A percentile compares a stretch with the other conserved stretches of the same genome.
phyloP scores from a whole-genome alignment of 805 yeast species.

The Lipomyces sp. region DNA sequence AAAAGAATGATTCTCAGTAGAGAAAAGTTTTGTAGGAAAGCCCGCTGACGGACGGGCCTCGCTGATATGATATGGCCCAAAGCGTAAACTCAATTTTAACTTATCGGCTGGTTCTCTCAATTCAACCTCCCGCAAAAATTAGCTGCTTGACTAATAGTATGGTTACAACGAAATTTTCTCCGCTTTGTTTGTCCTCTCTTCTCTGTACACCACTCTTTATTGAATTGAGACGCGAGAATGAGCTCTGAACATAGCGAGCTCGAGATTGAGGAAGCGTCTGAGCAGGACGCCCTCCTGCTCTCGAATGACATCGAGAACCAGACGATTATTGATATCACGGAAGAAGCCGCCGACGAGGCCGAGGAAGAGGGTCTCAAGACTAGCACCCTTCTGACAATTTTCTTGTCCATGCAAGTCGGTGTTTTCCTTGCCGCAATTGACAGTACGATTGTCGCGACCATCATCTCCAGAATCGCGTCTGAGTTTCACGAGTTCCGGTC shows the following conservation, averaged over 20 bases:
- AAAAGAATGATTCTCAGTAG: too few relatives aligned
- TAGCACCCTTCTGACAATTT: slow-evolving; percentile 11
- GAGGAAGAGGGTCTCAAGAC: slow-evolving; percentile 12
- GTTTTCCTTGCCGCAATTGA: slow-evolving; percentile 51
- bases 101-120: too few relatives aligned
- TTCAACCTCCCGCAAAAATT: too few relatives aligned
- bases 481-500: slow-evolving; percentile 53
- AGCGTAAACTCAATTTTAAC: too few relatives aligned
- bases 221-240: too few relatives aligned
- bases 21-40: too few relatives aligned
- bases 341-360: slow-evolving; percentile 17
- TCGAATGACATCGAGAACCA: not conserved
- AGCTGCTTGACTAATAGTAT: too few relatives aligned
- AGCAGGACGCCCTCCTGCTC: not conserved
- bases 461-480: slow-evolving; percentile 55
- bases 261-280: not conserved
- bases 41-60: too few relatives aligned
- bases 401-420: slow-evolving; percentile 37
- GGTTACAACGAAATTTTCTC: too few relatives aligned
- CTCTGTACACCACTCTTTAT: too few relatives aligned
- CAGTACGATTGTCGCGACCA: slow-evolving; percentile 55
- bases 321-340: not conserved
- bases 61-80: too few relatives aligned
- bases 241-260: not conserved
- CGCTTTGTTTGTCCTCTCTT: too few relatives aligned